These are phyloP conservation scores for Penicillium alfredii DNA, from an alignment of 495 filamentous ascomycete species.

Conservation along the genomic window DNA sequence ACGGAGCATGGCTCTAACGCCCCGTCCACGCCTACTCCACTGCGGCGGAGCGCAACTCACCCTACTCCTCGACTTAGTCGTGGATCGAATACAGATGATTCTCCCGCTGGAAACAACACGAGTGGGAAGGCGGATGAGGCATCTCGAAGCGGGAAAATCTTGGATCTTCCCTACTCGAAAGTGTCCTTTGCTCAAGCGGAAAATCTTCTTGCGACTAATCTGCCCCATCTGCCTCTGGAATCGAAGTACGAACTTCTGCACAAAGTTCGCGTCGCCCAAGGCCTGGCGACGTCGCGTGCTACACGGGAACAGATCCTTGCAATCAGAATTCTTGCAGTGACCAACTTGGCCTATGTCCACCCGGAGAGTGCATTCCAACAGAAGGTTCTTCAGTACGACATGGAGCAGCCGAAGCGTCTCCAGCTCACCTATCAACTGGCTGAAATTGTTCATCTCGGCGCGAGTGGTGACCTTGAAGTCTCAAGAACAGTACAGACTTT, in stretches of 20 bases:
- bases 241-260: slow-evolving; percentile 82
- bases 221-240: slow-evolving; percentile 63
- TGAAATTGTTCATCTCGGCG: slow-evolving; percentile 73
- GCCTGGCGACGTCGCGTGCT: slow-evolving; percentile 57
- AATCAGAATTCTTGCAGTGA: slow-evolving; percentile 78
- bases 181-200: slow-evolving; percentile 58
- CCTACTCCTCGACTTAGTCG: slow-evolving; percentile 49
- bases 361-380: slow-evolving; percentile 71
- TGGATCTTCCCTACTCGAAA: slow-evolving; percentile 64
- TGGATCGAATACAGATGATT: slow-evolving; percentile 49
- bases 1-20: slow-evolving; percentile 22
- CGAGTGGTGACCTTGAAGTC: slow-evolving; percentile 57
- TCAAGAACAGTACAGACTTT: slow-evolving; percentile 76
- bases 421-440: slow-evolving; percentile 89
- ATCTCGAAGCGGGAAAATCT: slow-evolving; percentile 48
- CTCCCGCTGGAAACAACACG: slow-evolving; percentile 24
- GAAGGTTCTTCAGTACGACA: slow-evolving; percentile 79
- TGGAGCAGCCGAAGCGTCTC: slow-evolving; percentile 81
- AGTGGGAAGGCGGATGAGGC: slow-evolving; percentile 32
- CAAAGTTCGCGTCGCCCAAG: slow-evolving; percentile 73
- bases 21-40: slow-evolving; percentile 47
- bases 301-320: slow-evolving; percentile 71
- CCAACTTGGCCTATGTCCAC: slow-evolving; percentile 87
- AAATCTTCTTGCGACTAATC: slow-evolving; percentile 57
- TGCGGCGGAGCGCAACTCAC: slow-evolving; percentile 44